Percentiles rank a stretch among this genome's conserved stretches.
phyloP scores from a whole-genome alignment of 257 asterid genomes.

The Ocimum tenuiflorum region DNA sequence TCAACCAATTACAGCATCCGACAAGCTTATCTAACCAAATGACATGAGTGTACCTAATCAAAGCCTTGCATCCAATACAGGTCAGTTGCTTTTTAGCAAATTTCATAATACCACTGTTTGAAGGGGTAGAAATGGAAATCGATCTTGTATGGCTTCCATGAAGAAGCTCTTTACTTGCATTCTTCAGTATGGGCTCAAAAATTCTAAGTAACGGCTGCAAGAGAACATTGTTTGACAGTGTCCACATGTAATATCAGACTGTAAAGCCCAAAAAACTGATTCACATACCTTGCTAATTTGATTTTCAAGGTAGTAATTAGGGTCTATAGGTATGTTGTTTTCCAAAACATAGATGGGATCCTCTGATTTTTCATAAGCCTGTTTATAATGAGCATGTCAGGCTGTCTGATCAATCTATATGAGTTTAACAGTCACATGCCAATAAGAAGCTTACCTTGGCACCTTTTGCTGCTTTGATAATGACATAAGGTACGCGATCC shows the following conservation, averaged over 20 bases:
- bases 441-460: slow-evolving; percentile 67
- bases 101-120: slow-evolving; percentile 85
- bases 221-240: slow-evolving; percentile 10
- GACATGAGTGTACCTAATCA: slow-evolving; percentile 50
- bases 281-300: slow-evolving; percentile 91
- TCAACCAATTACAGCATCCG: too few relatives aligned
- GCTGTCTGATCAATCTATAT: slow-evolving; percentile 13
- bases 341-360: slow-evolving; percentile 94
- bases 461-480: slow-evolving; percentile 87
- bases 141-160: slow-evolving; percentile 93
- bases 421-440: slow-evolving; percentile 7
- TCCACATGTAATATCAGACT: background rate
- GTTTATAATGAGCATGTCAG: slow-evolving; percentile 31
- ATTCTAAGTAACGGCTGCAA: slow-evolving; percentile 91
- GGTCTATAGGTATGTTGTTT: slow-evolving; percentile 87
- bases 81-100: slow-evolving; percentile 76
- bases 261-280: slow-evolving; percentile 19
- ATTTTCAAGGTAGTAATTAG: slow-evolving; percentile 92
- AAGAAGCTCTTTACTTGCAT: slow-evolving; percentile 92
- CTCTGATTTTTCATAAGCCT: slow-evolving; percentile 98
- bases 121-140: slow-evolving; percentile 86
- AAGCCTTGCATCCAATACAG: slow-evolving; percentile 93
- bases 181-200: slow-evolving; percentile 90
- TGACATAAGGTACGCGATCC: slow-evolving; percentile 97
- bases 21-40: background rate